Conservation (phyloP, 2,329 filamentous ascomycete genomes). For the Fusarium protoensiforme region DNA sequence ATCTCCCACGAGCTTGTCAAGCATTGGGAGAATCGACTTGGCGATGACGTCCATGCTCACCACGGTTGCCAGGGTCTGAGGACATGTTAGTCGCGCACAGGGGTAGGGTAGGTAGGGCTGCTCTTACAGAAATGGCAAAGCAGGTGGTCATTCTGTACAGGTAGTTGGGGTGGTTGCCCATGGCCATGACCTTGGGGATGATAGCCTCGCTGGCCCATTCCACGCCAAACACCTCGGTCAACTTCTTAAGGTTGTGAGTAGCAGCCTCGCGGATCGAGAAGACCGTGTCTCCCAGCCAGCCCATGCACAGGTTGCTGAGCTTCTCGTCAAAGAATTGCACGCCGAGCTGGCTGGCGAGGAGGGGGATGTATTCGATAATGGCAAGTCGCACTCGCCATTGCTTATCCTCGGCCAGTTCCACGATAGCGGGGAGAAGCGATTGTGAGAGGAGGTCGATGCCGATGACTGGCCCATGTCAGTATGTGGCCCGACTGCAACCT, state of each 20-base stretch:
- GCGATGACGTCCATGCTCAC: slow-evolving; percentile 94
- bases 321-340: slow-evolving; percentile 99
- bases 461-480: slow-evolving; percentile 74
- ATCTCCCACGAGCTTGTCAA: slow-evolving; percentile 92
- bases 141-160: slow-evolving; percentile 99
- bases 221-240: slow-evolving; percentile 98
- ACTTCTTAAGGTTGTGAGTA: slow-evolving; percentile 96
- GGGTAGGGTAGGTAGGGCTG: not conserved
- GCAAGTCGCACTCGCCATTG: slow-evolving; percentile 98
- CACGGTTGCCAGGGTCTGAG: slow-evolving; percentile 89
- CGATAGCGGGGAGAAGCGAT: slow-evolving; percentile 95
- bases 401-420: slow-evolving; percentile 98
- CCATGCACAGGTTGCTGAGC: slow-evolving; percentile 94
- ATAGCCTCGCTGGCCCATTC: slow-evolving; percentile 98
- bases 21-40: slow-evolving; percentile 92
- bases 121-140: slow-evolving; percentile 94
- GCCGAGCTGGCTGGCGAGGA: slow-evolving; percentile 93
- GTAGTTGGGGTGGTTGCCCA: slow-evolving; percentile 98
- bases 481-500: not conserved
- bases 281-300: slow-evolving; percentile 97
- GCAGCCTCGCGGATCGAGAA: slow-evolving; percentile 98
- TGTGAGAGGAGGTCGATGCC: slow-evolving; percentile 97
- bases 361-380: slow-evolving; percentile 98
- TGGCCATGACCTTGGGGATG: slow-evolving; percentile 97
- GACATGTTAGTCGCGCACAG: slow-evolving; percentile 35